phyloP scores from a whole-genome alignment of 2,329 filamentous ascomycete genomes.

The Monosporascus cannonballus region DNA sequence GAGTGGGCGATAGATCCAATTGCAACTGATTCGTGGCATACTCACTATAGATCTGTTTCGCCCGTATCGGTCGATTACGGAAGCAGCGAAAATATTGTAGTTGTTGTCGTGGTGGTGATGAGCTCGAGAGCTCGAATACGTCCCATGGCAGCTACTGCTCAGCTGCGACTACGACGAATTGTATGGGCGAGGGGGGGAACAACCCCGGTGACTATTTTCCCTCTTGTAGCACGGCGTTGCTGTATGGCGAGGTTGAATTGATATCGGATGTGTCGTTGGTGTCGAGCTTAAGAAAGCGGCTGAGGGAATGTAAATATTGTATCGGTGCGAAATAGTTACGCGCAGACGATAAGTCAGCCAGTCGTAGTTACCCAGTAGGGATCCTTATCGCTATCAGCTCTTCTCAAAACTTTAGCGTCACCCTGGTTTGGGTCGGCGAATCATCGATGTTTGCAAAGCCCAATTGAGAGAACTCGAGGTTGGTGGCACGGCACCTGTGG shows the following conservation, averaged over 20 bases:
- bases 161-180: background rate
- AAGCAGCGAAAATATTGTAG: background rate
- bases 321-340: background rate
- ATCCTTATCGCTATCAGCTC: too few relatives aligned
- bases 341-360: too few relatives aligned
- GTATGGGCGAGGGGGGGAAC: background rate
- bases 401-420: background rate
- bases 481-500: too few relatives aligned
- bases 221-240: background rate
- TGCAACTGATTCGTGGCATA: background rate
- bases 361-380: too few relatives aligned
- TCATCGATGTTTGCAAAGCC: background rate
- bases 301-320: background rate
- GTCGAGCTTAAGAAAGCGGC: background rate
- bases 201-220: too few relatives aligned
- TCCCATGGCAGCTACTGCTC: background rate
- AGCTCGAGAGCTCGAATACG: background rate
- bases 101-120: background rate
- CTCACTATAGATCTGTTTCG: background rate
- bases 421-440: background rate
- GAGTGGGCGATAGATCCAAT: too few relatives aligned
- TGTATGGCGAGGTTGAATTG: background rate
- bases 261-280: background rate
- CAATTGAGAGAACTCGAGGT: too few relatives aligned
- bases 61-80: background rate